Base-by-base conservation (phyloP, 2,329 filamentous ascomycete species). In the Tolypocladium amazonense region DNA sequence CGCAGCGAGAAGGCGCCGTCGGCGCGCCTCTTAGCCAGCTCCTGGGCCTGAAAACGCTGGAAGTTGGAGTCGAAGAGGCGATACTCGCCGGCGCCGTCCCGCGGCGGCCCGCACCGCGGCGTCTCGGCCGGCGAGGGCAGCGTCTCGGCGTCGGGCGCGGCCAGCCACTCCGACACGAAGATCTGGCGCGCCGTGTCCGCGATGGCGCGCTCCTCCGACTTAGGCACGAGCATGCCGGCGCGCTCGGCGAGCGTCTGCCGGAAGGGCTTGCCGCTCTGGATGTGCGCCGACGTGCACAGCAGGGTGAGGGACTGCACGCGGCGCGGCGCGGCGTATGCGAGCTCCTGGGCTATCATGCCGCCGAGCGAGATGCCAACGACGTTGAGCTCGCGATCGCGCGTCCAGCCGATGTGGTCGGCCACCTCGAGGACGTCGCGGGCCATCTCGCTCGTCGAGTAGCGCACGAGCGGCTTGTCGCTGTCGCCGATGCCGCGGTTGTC, bases 291-390 rank as follows among this genome's bases (percentile, higher is more conserved):
- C 2, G 87, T 89, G 70, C 81, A 85, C 62, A 86, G 73, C 3
- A 90, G 78, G 39, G 75, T 80, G 23, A 90, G 74, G 20, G 80
- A 83, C 30, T 76, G 74, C 58, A 89, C 70, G 55, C 81, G 76
- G 15, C 73, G 63, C 0, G 85, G 84, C 37, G 77, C 73, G n/a
- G 78, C 71, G 65, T 73, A 77, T 27, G 81, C 84, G 4, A 96
- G 69, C 75, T 96, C 92, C 73, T 96, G 92, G 2, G 89, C 85
- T 67, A 96, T 93, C 92, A 96, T 96, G 68, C 92, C 91, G 63
- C 91, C 91, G 82, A 96, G 89, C 61, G 87, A 90, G 64, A 93
- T 85, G 59, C 91, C 92, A 39, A 89, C 78, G 58, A 95, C 71
- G 75, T 96, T 86, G 70, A 77, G 79, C 75, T 66, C 78, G 66